These are phyloP conservation scores for Buxus sempervirens DNA, from an alignment of 164 flowering plant species.

Conservation along the genomic window DNA sequence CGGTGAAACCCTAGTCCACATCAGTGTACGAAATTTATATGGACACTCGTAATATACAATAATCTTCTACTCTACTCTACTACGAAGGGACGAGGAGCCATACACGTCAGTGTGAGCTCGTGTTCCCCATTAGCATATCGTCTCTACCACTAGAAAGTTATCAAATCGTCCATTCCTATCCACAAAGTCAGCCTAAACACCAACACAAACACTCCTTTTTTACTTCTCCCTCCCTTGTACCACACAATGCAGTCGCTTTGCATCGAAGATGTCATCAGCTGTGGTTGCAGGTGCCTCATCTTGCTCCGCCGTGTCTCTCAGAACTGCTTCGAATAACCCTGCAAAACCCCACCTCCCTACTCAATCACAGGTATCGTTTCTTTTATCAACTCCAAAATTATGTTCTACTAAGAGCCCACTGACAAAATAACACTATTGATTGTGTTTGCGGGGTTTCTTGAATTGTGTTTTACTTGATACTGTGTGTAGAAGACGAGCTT, in stretches of 20 bases:
- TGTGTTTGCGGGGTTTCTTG: too few species aligned
- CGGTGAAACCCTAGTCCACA: too few species aligned
- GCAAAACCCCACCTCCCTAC: slow-evolving; percentile 17
- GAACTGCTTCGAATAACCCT: slow-evolving; percentile 8
- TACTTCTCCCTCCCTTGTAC: not conserved
- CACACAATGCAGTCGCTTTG: not conserved
- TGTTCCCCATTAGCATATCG: slow-evolving; percentile 2
- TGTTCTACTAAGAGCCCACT: not conserved
- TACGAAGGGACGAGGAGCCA: too few species aligned
- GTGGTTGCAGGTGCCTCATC: slow-evolving; percentile 47
- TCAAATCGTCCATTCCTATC: slow-evolving; percentile 7
- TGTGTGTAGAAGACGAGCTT: slow-evolving; percentile 59
- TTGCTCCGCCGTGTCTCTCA: slow-evolving; percentile 28
- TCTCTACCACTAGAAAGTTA: slow-evolving; percentile 23
- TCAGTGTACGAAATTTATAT: too few species aligned
- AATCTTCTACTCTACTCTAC: too few species aligned
- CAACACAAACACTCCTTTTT: not conserved
- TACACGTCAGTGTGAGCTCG: too few species aligned
- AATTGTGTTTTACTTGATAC: too few species aligned
- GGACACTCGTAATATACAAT: too few species aligned
- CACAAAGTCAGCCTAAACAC: not conserved
- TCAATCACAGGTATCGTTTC: slow-evolving; percentile 33
- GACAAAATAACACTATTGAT: not conserved
- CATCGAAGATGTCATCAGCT: slow-evolving; percentile 35
- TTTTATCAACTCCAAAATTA: not conserved